phyloP scores from a whole-genome alignment of 192 early-diverging fungal genomes.

The Coemansia umbellata region DNA sequence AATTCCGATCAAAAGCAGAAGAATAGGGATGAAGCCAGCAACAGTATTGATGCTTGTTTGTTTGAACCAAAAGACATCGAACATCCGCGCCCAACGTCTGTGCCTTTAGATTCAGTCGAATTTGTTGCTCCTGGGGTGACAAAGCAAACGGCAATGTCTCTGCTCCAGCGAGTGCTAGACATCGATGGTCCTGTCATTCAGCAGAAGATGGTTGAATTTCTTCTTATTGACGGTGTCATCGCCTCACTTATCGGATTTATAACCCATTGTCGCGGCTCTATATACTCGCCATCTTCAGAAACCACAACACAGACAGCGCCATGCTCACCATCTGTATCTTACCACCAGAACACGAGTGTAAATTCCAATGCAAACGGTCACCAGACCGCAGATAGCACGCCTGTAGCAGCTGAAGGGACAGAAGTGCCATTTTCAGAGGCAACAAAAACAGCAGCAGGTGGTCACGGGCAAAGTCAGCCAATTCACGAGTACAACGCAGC shows the following conservation, averaged over 20 bases:
- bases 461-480: neutral
- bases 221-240: constrained; percentile 51
- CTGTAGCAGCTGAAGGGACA: neutral
- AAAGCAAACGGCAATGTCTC: constrained; percentile 38
- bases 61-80: constrained; percentile 1
- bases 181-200: constrained; percentile 49
- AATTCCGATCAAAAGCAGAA: too few species aligned
- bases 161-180: constrained; percentile 47
- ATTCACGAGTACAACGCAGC: neutral
- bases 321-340: constrained; percentile 27
- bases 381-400: neutral
- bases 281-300: constrained; percentile 27
- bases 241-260: constrained; percentile 49
- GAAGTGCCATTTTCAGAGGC: neutral
- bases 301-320: constrained; percentile 24
- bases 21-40: too few species aligned
- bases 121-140: constrained; percentile 51
- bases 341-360: neutral
- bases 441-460: neutral
- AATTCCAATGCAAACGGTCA: too few species aligned
- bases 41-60: too few species aligned
- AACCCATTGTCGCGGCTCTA: constrained; percentile 42
- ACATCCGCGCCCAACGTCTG: constrained; percentile 17
- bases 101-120: constrained; percentile 33
- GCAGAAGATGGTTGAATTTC: constrained; percentile 53